Base-by-base conservation (phyloP, 768 basidiomycete genomes). In the Boletus subparvulus region DNA sequence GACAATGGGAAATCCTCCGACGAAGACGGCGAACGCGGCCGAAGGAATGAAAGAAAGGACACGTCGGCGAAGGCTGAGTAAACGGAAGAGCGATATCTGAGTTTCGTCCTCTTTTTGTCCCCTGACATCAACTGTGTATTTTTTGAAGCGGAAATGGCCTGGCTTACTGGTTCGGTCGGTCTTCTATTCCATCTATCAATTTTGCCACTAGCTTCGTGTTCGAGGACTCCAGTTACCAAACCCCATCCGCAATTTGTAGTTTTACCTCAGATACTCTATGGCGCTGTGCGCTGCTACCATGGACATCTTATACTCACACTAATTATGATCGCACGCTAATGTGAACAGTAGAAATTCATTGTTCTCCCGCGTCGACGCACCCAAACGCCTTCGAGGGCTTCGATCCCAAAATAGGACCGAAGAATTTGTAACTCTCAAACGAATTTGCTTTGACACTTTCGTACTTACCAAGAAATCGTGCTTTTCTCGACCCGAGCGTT, bases 11-110 rank as follows among this genome's bases (percentile, higher is more conserved):
- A 63, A 26, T 47, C 51, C 50, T 30, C 43, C 44, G 36, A 35
- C 55, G 32, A 61, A 61, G 52, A 43, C 35, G 61, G 61, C 13
- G 30, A 56, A 60, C 16, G 66, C 65, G 42, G 48, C 16, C 35
- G 59, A 62, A 48, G 58, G 56, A 50, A 57, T 47, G 41, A 68
- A 65, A 54, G 66, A 70, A 58, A 63, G 49, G 60, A 49, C 51
- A 42, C 70, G 61, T 58, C 66, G 70, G 52, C 72, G 70, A 66
- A 72, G 45, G 58, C 55, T 72, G 59, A 72, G 70, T 62, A 72
- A 72, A 63, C 72, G 70, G 63, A 72, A 65, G 60, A 50, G 49
- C 55, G 61, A 68, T 61, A 52, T 49, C 50, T 65, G 51, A 70
- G 52, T 59, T 63, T 55, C 50, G 48, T n/a, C 47, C 47, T 48